A percentile compares a stretch with the other conserved stretches of the same genome.
Evolutionary conservation across 2,329 filamentous ascomycete genomes (phyloP).

Genomic region (Paracorniculantispora psalliotae): DNA sequence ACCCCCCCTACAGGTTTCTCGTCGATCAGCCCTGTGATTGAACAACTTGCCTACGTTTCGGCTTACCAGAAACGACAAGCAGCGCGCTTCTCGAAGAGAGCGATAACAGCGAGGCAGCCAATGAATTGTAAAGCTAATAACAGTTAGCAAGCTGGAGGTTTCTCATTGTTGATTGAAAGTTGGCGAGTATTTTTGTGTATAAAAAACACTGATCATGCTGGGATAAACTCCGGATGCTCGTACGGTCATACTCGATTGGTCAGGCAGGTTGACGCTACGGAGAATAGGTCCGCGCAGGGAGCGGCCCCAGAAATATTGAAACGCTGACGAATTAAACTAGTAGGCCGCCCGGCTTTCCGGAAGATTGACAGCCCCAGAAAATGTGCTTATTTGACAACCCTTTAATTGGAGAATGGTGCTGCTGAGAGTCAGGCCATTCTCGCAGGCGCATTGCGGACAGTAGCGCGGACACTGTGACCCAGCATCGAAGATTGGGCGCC

Average conservation of each 20-base stretch:
- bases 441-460: background rate
- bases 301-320: background rate
- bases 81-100: background rate
- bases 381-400: background rate
- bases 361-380: background rate
- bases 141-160: too few species aligned
- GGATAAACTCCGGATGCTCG: background rate
- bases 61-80: background rate
- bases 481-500: background rate
- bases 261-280: background rate
- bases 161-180: too few species aligned
- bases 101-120: background rate
- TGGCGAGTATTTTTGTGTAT: too few species aligned
- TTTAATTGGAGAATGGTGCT: constrained; percentile 2
- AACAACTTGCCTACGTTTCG: background rate
- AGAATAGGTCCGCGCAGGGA: background rate
- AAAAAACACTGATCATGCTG: background rate
- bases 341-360: background rate
- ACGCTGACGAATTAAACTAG: background rate
- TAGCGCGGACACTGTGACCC: background rate
- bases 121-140: too few species aligned
- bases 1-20: background rate
- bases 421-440: constrained; percentile 6
- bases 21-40: constrained; percentile 5
- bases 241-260: constrained; percentile 9